Percentiles rank a stretch among this genome's conserved stretches.
phyloP scores from a whole-genome alignment of 2,329 filamentous ascomycete species.

The Hortaea werneckii region DNA sequence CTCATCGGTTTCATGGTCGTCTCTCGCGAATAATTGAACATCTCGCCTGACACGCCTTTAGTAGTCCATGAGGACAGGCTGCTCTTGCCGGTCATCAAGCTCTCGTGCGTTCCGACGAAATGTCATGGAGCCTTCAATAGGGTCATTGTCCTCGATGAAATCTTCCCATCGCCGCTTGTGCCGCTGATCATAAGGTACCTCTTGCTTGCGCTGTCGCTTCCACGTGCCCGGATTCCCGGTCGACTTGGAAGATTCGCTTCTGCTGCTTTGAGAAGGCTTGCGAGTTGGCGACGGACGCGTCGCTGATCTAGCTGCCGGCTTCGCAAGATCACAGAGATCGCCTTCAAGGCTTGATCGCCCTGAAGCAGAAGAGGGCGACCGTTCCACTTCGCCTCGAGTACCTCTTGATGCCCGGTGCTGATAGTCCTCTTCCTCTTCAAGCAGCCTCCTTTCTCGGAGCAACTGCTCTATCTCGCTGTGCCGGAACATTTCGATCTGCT shows the following conservation, averaged over 20 bases:
- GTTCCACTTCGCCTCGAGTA: neutral
- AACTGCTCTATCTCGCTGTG: conserved; percentile 75
- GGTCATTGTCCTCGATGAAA: conserved; percentile 27
- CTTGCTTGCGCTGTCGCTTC: conserved; percentile 8
- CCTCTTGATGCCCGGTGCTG: conserved; percentile 2
- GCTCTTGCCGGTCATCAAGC: conserved; percentile 31
- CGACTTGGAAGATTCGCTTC: conserved; percentile 12
- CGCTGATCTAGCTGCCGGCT: neutral
- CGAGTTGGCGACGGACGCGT: conserved; percentile 1
- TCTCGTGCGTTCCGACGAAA: conserved; percentile 36
- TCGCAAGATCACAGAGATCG: conserved; percentile 5
- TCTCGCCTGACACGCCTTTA: neutral
- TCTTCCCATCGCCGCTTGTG: conserved; percentile 27
- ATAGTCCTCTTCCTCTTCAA: conserved; percentile 9
- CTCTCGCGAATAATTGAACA: no score
- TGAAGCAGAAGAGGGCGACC: conserved; percentile 11
- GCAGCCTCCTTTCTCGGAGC: conserved; percentile 37
- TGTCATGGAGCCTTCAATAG: conserved; percentile 30
- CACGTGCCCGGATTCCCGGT: neutral
- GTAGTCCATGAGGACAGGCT: conserved; percentile 40
- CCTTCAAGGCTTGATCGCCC: conserved; percentile 18
- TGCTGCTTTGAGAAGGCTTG: conserved; percentile 10
- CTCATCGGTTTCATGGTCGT: neutral
- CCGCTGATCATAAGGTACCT: conserved; percentile 22
- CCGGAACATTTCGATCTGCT: conserved; percentile 81